Base-by-base conservation (phyloP, 306 rosid species). In the Pterocarpus santalinus region DNA sequence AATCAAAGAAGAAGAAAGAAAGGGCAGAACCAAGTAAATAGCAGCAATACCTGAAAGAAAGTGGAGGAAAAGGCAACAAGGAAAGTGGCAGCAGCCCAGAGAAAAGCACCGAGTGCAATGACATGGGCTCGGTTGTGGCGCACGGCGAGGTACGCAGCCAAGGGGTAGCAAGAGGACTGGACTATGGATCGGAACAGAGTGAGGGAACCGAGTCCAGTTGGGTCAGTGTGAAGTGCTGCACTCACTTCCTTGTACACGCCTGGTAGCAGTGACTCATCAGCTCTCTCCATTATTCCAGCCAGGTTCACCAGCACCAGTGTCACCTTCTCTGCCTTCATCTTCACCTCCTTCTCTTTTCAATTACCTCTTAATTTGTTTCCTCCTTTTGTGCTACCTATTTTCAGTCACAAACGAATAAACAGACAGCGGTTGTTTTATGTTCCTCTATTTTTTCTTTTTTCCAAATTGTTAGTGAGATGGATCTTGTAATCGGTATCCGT, bases 51-150 rank as follows among this genome's bases (percentile, higher is more conserved):
- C 97, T 91, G 95, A 60, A 80, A 79, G 89, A 90, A 91, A 53
- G 97, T 89, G 83, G 97, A 89, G 73, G 99, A 95, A 80, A 93
- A 83, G 2, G 88, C 98, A 35, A 95, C 98, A 30, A 95, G 95
- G 73, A 95, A 93, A 86, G 99, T 95, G 62, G 97, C 98, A 51
- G 90, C 82, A 17, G 97, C 90, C 98, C 99, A 95, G 64, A 93
- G 97, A 65, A 90, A 88, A 55, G 99, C 97, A 3, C 97, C 99
- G 69, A 92, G 82, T 0, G 99, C 93, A 32, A 95, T 93, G 68
- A 93, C 94, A 73, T 91, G 97, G 15, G 98, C 90, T 0, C 97
- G 97, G 83, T 95, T 90, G 83, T 91, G 92, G 44, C 91, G 93
- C 15, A 82, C 46, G 9, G 96, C 93, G 9, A 95, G 88, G 83